Evolutionary conservation across 441 rosid species (phyloP).

Genomic region (Populus hybrid): DNA sequence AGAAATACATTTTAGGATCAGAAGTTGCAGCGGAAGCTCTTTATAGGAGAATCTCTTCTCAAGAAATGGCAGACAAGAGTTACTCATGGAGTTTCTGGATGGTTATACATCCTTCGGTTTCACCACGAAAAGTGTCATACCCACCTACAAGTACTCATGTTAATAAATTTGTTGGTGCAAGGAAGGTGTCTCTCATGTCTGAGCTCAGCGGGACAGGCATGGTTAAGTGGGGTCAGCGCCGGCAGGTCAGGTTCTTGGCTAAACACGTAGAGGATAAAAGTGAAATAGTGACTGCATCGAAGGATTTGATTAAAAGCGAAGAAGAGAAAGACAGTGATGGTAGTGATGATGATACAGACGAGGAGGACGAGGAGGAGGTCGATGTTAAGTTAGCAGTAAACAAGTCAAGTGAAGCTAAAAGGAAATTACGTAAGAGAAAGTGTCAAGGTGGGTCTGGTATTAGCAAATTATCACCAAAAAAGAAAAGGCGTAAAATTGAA

Average conservation of each 20-base stretch:
- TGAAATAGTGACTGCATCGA: constrained; percentile 5
- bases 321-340: constrained; percentile 14
- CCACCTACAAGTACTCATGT: constrained; percentile 3
- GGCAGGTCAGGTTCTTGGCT: constrained; percentile 57
- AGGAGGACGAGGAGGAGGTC: constrained; percentile 9
- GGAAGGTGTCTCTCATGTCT: constrained; percentile 45
- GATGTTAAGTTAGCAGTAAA: background rate
- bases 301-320: constrained; percentile 20
- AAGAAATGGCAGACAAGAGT: constrained; percentile 44
- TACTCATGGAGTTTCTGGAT: constrained; percentile 66
- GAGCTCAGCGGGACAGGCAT: constrained; percentile 46
- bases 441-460: constrained; percentile 3
- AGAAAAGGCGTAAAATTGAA: constrained; percentile 30
- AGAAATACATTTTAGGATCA: constrained; percentile 49
- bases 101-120: constrained; percentile 12
- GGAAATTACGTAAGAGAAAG: constrained; percentile 44
- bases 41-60: constrained; percentile 51
- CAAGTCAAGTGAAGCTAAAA: constrained; percentile 8
- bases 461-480: background rate
- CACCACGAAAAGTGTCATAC: background rate
- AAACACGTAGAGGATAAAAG: constrained; percentile 27
- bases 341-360: constrained; percentile 1
- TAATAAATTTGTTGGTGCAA: background rate
- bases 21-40: constrained; percentile 63
- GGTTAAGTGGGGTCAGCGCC: constrained; percentile 75